Percentiles rank a stretch among this genome's conserved stretches.
These are phyloP conservation scores for Geranium incanum DNA, from an alignment of 441 rosid species.

Conservation along the genomic window DNA sequence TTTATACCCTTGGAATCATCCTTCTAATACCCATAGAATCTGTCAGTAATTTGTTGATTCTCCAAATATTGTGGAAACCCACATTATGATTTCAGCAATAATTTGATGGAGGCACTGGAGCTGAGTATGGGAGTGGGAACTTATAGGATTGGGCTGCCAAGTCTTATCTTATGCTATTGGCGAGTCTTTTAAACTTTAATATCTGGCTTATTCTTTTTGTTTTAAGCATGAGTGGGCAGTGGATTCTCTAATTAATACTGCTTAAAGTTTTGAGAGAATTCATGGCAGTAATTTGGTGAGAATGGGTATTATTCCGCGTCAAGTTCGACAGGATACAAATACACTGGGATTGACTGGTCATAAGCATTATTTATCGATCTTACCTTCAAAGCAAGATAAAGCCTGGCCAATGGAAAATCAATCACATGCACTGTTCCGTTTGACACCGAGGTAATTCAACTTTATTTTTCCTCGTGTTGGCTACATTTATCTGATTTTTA, in stretches of 20 bases:
- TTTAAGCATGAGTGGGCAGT: constrained; percentile 38
- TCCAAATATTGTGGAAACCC: neutral
- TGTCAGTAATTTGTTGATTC: neutral
- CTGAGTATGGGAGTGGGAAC: constrained; percentile 99
- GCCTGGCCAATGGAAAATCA: constrained; percentile 93
- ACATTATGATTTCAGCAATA: neutral
- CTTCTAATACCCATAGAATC: neutral
- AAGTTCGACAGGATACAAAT: constrained; percentile 88
- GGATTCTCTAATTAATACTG: constrained; percentile 26
- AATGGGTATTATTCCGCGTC: constrained; percentile 86
- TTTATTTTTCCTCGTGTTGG: neutral
- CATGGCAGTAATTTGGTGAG: constrained; percentile 97
- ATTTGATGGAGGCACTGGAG: constrained; percentile 33
- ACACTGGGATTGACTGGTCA: constrained; percentile 79
- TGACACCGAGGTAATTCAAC: constrained; percentile 75
- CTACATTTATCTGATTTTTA: neutral
- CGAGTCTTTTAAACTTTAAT: constrained; percentile 21
- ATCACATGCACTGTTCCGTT: constrained; percentile 88
- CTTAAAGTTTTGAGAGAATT: constrained; percentile 96
- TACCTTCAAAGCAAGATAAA: constrained; percentile 64
- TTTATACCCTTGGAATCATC: neutral
- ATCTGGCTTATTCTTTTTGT: neutral
- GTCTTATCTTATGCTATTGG: constrained; percentile 81
- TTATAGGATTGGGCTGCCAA: constrained; percentile 99
- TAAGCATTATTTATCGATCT: constrained; percentile 65